A percentile compares a stretch with the other conserved stretches of the same genome.
phyloP scores from a whole-genome alignment of 495 filamentous ascomycete species.

The Aspergillus baeticus region DNA sequence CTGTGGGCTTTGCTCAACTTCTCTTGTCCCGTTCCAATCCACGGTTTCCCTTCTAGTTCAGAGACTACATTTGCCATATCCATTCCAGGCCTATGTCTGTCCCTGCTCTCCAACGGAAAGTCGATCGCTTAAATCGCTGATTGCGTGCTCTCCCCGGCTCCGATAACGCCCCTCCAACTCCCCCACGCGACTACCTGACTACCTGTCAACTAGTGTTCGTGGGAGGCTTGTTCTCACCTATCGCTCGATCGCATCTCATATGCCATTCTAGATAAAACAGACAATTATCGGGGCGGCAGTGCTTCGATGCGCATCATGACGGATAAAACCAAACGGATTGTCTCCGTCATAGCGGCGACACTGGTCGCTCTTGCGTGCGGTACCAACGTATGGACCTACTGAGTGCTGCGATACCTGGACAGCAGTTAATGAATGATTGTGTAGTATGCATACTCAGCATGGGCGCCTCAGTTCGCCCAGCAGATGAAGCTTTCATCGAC shows the following conservation, averaged over 20 bases:
- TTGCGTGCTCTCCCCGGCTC: constrained; percentile 1
- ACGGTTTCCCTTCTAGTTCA: background rate
- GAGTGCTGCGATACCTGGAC: background rate
- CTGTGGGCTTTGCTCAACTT: background rate
- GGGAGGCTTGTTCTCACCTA: background rate
- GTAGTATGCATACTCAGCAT: constrained; percentile 97
- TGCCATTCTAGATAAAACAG: constrained; percentile 3
- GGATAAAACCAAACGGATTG: constrained; percentile 48
- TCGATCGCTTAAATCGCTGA: background rate
- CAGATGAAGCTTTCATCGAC: constrained; percentile 83
- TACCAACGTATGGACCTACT: constrained; percentile 68
- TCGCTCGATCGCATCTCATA: background rate
- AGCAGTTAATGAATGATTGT: constrained; percentile 8
- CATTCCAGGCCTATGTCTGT: background rate
- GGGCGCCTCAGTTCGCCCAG: constrained; percentile 92
- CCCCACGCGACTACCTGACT: constrained; percentile 3
- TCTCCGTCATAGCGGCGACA: constrained; percentile 83
- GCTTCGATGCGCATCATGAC: constrained; percentile 24
- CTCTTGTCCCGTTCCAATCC: background rate
- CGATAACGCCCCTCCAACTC: constrained; percentile 5
- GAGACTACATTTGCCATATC: background rate
- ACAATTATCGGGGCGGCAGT: constrained; percentile 5
- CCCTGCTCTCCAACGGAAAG: background rate
- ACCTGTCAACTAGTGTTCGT: background rate
- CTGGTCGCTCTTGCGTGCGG: constrained; percentile 85